Evolutionary conservation across 352 stramenopile genomes (phyloP).

Genomic region (Aphanomyces euteiches): DNA sequence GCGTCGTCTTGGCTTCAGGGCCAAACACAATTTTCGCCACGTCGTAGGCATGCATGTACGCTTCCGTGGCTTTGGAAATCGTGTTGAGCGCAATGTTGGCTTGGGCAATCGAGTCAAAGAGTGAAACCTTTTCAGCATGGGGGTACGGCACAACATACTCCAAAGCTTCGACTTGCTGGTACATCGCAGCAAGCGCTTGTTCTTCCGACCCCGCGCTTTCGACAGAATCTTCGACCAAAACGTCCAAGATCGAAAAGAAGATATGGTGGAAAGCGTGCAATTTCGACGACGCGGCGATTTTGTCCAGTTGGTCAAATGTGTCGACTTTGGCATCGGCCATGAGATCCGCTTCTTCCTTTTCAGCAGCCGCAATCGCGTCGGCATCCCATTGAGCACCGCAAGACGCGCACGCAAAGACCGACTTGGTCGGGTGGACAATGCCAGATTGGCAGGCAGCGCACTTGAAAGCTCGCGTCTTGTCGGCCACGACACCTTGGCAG

Average conservation of each 20-base stretch:
- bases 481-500: constrained; percentile 45
- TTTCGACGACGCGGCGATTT: constrained; percentile 41
- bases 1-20: constrained; percentile 36
- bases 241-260: constrained; percentile 72
- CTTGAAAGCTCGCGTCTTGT: constrained; percentile 55
- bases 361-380: constrained; percentile 39
- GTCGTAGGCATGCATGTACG: constrained; percentile 54
- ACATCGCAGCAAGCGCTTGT: not conserved
- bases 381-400: constrained; percentile 44
- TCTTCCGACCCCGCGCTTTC: not conserved
- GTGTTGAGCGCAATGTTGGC: constrained; percentile 60
- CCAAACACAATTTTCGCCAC: constrained; percentile 56
- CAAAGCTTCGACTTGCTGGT: not conserved
- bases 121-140: constrained; percentile 76
- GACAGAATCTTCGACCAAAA: constrained; percentile 34
- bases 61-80: constrained; percentile 42
- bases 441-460: constrained; percentile 34
- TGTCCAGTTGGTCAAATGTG: constrained; percentile 50
- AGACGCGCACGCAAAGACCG: constrained; percentile 51
- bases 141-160: constrained; percentile 56
- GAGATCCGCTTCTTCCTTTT: constrained; percentile 49
- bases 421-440: constrained; percentile 36
- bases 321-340: constrained; percentile 27
- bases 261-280: constrained; percentile 68
- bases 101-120: constrained; percentile 79